A percentile compares a stretch with the other conserved stretches of the same genome.
phyloP scores from a whole-genome alignment of 257 asterid genomes.

The Solanum paucissectum region DNA sequence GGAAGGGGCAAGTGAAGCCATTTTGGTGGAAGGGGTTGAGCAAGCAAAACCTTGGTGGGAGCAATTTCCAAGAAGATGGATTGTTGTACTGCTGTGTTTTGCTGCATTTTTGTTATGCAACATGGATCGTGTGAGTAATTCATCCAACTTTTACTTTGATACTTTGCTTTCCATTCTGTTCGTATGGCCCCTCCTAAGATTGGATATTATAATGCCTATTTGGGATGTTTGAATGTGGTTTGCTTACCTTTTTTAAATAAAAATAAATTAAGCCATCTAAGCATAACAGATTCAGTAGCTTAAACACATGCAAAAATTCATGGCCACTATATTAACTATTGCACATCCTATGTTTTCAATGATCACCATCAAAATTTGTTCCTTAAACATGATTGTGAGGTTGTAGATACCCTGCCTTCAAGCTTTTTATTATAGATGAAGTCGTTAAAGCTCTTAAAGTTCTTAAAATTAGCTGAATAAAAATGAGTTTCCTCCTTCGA shows the following conservation, averaged over 20 bases:
- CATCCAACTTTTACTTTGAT: background rate
- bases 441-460: background rate
- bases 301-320: background rate
- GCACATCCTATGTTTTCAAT: background rate
- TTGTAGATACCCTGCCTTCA: background rate
- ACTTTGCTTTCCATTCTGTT: background rate
- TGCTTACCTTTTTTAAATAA: background rate
- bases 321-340: background rate
- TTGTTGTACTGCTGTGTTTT: conserved; percentile 92
- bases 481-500: background rate
- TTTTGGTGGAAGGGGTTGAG: conserved; percentile 28
- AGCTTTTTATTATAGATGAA: background rate
- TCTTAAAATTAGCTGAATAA: background rate
- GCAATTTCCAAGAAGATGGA: conserved; percentile 83
- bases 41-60: conserved; percentile 58
- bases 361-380: background rate
- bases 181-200: background rate
- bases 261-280: background rate
- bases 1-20: conserved; percentile 50
- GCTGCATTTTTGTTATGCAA: conserved; percentile 87
- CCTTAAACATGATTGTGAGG: background rate
- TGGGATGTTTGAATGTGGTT: background rate
- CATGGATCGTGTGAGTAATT: conserved; percentile 87
- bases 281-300: background rate
- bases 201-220: background rate